phyloP scores from a whole-genome alignment of 345 rosid genomes.

The Fremontodendron californicum region DNA sequence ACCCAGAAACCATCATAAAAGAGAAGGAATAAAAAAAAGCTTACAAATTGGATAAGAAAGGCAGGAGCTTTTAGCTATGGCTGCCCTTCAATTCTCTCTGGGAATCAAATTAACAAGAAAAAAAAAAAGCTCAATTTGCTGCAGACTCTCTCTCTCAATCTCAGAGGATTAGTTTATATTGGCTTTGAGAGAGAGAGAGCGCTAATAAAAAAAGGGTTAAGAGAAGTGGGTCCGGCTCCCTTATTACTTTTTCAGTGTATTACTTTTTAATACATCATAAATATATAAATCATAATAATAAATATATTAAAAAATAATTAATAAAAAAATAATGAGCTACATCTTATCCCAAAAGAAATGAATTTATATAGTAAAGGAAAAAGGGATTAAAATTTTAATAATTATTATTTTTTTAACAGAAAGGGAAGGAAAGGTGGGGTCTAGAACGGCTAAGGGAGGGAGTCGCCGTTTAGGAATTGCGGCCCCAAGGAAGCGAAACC shows the following conservation, averaged over 20 bases:
- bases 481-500: conserved; percentile 9
- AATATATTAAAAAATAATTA: too few species aligned
- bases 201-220: not conserved
- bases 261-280: too few species aligned
- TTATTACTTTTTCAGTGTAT: too few species aligned
- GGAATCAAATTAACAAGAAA: not conserved
- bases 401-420: not conserved
- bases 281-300: too few species aligned
- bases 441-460: not conserved
- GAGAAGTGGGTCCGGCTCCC: too few species aligned
- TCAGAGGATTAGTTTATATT: not conserved
- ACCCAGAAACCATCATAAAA: not conserved
- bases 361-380: not conserved
- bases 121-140: not conserved
- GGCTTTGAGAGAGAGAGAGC: not conserved
- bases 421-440: not conserved
- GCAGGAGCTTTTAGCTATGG: not conserved
- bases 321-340: too few species aligned
- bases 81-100: not conserved
- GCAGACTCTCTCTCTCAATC: conserved; percentile 1
- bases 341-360: too few species aligned
- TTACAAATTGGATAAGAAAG: not conserved
- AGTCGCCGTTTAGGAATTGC: not conserved
- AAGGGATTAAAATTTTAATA: not conserved
- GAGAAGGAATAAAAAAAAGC: not conserved